Conservation (phyloP, 345 rosid genomes). For the Bretschneidera sinensis region DNA sequence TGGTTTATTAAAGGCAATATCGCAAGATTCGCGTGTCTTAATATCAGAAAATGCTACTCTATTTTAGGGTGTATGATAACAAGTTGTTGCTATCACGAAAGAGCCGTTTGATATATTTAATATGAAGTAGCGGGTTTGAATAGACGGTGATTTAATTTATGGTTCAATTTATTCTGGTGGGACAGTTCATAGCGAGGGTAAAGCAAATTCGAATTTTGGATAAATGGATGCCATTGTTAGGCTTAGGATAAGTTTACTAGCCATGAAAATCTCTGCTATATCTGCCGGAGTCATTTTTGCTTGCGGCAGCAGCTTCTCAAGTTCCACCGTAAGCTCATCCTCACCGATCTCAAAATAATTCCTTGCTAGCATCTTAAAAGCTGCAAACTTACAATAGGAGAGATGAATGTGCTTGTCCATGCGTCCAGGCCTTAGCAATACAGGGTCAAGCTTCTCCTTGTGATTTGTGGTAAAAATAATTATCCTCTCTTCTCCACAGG, state of each 20-base stretch:
- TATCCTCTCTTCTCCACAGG: slow-evolving; percentile 30
- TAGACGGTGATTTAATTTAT: not conserved
- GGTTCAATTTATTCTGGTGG: not conserved
- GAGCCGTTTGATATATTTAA: not conserved
- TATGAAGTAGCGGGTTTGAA: not conserved
- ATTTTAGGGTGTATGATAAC: not conserved
- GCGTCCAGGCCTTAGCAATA: slow-evolving; percentile 19
- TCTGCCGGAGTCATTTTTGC: slow-evolving; percentile 25
- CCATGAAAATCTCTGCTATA: slow-evolving; percentile 28
- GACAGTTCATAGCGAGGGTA: not conserved
- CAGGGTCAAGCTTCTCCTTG: slow-evolving; percentile 30
- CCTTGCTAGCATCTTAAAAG: slow-evolving; percentile 25
- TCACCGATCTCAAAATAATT: slow-evolving; percentile 17
- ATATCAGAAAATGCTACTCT: not conserved
- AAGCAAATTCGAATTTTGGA: not conserved
- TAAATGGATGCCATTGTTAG: not conserved
- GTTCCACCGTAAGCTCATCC: slow-evolving; percentile 13
- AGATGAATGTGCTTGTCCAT: slow-evolving; percentile 29
- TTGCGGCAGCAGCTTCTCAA: slow-evolving; percentile 21
- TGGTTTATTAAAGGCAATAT: not conserved
- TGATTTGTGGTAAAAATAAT: slow-evolving; percentile 30
- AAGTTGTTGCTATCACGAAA: not conserved
- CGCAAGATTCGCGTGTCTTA: not conserved
- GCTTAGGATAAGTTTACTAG: no score
- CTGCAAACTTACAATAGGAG: slow-evolving; percentile 24